Base-by-base conservation (phyloP, 257 asterid genomes). In the Solanum virginianum region DNA sequence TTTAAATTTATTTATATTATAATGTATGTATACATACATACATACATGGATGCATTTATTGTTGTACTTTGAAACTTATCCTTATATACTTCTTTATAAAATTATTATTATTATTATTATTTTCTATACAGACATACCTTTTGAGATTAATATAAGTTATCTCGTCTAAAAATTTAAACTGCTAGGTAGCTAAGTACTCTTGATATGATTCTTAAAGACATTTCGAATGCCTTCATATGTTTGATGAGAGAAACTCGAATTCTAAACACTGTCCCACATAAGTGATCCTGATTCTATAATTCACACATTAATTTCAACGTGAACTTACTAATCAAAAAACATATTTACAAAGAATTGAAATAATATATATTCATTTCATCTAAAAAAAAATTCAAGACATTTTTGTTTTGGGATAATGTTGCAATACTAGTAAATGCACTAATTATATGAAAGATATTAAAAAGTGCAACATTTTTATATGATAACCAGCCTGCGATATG, bases 61-160 rank as follows among this genome's bases (percentile, higher is more conserved):
- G 41, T 32, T 69, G 77, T 36, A 36, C 77, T 36, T 36, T 9
- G 26, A 39, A 69, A 16, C 15, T 36, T 36, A 68, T 68, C 15
- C 9, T 11, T 10, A 69, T 17, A 2, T 36, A 36, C 77, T 69
- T 0, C 14, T 36, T 36, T 69, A 36, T 36, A 36, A 15, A 1
- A 32, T 68, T 18, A 7, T 8, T 6, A 66, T 11, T 66, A 15
- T 22, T 15, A 10, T 56, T 3, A 32, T 49, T 47, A 4, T 36
- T 0, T 32, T 36, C 14, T 53, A 18, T 18, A 17, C 2, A 10
- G 20, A 12, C 0, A 0, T 24, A 63, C 2, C 0, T 1, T 24
- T 63, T 24, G 18, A 11, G 2, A 5, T 24, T 2, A 63, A 24
- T 26, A 26, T 63, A 7, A 63, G 20, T 65, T 16, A 26, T 65